Conservation (phyloP, 768 basidiomycete genomes). For the Kwoniella europaea region DNA sequence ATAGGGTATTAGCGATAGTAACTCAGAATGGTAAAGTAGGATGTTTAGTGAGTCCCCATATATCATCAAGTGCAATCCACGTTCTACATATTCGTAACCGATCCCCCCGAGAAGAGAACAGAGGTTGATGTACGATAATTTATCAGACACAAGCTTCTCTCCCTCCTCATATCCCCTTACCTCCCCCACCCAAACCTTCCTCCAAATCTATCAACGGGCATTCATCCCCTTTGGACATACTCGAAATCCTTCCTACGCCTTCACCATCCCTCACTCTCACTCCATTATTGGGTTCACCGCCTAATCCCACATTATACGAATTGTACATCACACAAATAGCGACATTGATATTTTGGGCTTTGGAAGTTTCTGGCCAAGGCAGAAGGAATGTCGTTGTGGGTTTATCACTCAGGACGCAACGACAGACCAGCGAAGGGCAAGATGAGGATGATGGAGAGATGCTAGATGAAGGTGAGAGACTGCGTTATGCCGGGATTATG, state of each 20-base stretch:
- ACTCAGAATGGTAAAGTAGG: constrained; percentile 93
- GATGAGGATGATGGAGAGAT: constrained; percentile 54
- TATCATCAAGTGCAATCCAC: neutral
- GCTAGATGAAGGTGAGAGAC: constrained; percentile 57
- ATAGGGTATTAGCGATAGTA: constrained; percentile 81
- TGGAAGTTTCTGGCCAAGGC: constrained; percentile 60
- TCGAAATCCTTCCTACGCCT: constrained; percentile 44
- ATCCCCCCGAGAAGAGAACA: no score
- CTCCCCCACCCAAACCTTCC: constrained; percentile 18
- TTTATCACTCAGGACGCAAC: constrained; percentile 64
- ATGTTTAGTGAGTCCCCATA: constrained; percentile 66
- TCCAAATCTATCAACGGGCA: constrained; percentile 6
- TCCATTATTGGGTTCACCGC: constrained; percentile 76
- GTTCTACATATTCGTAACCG: no score
- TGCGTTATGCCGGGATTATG: constrained; percentile 62
- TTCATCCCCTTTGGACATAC: constrained; percentile 21
- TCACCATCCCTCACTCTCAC: constrained; percentile 73
- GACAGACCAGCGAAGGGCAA: constrained; percentile 18
- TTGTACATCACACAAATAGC: constrained; percentile 87
- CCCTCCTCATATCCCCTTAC: constrained; percentile 27
- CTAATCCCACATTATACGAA: constrained; percentile 73
- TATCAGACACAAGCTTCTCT: constrained; percentile 53
- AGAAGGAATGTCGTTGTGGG: constrained; percentile 74
- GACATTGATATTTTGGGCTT: constrained; percentile 73
- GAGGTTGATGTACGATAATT: neutral